A percentile compares a stretch with the other conserved stretches of the same genome.
phyloP scores from a whole-genome alignment of 176 grass and related monocot genomes.

The Aegilops longissima region DNA sequence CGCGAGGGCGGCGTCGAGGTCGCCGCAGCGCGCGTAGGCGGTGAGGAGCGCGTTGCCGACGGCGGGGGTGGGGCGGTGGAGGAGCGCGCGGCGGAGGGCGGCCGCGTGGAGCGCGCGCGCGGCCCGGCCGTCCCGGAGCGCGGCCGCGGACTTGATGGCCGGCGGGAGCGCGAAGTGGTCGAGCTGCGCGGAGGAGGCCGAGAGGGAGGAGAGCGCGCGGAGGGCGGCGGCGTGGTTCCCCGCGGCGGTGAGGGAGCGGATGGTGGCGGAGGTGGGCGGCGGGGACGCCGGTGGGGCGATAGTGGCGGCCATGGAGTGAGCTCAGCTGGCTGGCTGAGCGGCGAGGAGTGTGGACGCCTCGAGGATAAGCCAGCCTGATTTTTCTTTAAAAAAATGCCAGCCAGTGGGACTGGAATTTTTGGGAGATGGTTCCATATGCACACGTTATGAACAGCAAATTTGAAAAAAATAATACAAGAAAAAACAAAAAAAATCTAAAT shows the following conservation, averaged over 20 bases:
- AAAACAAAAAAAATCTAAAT: no score
- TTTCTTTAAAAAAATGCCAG: background rate
- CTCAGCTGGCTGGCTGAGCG: background rate
- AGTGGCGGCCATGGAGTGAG: slow-evolving; percentile 15
- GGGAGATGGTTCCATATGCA: no score
- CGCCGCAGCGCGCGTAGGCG: slow-evolving; percentile 60
- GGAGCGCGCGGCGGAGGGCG: slow-evolving; percentile 23
- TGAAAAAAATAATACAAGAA: no score
- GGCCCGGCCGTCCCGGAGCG: slow-evolving; percentile 23
- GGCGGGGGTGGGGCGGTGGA: slow-evolving; percentile 11
- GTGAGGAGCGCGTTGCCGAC: slow-evolving; percentile 49
- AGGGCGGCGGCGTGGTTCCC: slow-evolving; percentile 46
- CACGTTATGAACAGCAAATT: no score
- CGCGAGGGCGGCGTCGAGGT: slow-evolving; percentile 40
- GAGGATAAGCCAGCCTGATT: background rate
- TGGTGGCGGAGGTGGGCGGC: slow-evolving; percentile 29
- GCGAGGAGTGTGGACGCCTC: background rate
- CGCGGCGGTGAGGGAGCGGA: slow-evolving; percentile 45
- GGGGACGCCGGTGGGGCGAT: slow-evolving; percentile 18
- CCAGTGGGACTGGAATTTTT: no score
- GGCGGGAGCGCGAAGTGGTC: slow-evolving; percentile 67
- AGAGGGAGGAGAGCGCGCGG: slow-evolving; percentile 51
- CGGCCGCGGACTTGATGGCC: slow-evolving; percentile 44
- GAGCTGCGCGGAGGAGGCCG: slow-evolving; percentile 24
- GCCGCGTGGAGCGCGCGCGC: slow-evolving; percentile 44